Evolutionary conservation across 257 asterid genomes (phyloP), one percentile per base, ranked within the genome.

Genomic region (Striga asiatica): DNA sequence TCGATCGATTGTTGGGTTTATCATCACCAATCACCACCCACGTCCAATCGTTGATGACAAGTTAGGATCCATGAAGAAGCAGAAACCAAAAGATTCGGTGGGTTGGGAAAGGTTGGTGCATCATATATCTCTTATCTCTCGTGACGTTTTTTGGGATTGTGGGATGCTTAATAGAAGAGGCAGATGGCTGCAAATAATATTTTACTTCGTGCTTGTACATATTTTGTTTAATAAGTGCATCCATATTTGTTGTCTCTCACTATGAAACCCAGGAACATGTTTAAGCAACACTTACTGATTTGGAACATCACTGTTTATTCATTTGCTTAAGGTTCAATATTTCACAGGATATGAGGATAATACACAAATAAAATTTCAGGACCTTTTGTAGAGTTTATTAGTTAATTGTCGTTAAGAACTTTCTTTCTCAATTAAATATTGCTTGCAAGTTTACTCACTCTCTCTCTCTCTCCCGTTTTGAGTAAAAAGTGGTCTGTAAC

Each of bases 81-180:
- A 64, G 41, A 80, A 72, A 29, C 76, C 54, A 32, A 75, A 50
- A 71, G 75, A 72, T 61, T 23, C 14, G 6, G 73, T 39, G 83
- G 81, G 54, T 65, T 79, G 62, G 79, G 71, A 62, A 85, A 89
- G 95, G 97, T 89, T 39, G 43, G 76, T 50, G 11, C 43, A 2
- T 66, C 25, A 42, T 23, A 32, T 29, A 56, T 35, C 12, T 61
- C 9, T 32, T 54, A 34, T 66, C 35, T 58, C 50, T 32, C 52
- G 58, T 25, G 17, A 19, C 50, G 37, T 37, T 23, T 35, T 18
- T n/a, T 39, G 19, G 21, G 38, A 50, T 50, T 55, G 46, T 48
- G 58, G 35, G 6, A 43, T 43, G n/a, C 8, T 2, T 5, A 39
- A 39, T 39, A n/a, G 47, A 18, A 39, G 16, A 16, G 6, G 8